Percentiles rank a stretch among this genome's conserved stretches.
Evolutionary conservation across 2,329 filamentous ascomycete genomes (phyloP).

Genomic region (Cladophialophora bantiana): DNA sequence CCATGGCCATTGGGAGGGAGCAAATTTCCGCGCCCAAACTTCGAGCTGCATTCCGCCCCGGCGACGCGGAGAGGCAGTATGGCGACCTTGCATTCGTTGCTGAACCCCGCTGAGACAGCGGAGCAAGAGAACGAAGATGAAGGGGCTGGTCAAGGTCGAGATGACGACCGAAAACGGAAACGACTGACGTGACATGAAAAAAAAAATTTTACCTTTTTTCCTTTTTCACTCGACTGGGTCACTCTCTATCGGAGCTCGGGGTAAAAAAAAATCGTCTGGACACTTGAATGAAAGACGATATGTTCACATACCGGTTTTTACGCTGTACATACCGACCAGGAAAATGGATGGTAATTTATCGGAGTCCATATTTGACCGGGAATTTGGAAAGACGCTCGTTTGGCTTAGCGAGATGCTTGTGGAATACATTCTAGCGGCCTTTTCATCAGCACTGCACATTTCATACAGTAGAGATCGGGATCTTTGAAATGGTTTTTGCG

Average conservation of each 20-base stretch:
- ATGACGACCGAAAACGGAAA: conserved; percentile 69
- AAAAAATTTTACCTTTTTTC: too few relatives aligned
- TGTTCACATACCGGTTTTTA: not conserved
- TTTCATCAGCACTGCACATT: conserved; percentile 1
- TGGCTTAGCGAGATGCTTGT: not conserved
- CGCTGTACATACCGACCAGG: conserved; percentile 2
- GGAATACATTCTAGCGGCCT: not conserved
- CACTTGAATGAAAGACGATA: conserved; percentile 6
- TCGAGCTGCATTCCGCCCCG: conserved; percentile 57
- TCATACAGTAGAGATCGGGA: not conserved
- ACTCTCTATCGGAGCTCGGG: not conserved
- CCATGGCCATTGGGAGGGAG: conserved; percentile 33
- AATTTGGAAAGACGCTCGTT: not conserved
- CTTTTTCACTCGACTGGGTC: conserved; percentile 1
- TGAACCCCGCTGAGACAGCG: conserved; percentile 73
- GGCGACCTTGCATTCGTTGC: conserved; percentile 71
- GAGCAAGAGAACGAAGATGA: conserved; percentile 71
- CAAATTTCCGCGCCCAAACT: conserved; percentile 38
- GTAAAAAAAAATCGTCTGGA: not conserved
- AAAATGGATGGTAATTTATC: conserved; percentile 1
- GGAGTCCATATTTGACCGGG: not conserved
- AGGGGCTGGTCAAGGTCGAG: conserved; percentile 60
- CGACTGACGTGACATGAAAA: conserved; percentile 53
- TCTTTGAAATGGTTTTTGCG: not conserved
- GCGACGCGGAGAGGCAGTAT: conserved; percentile 73